Evolutionary conservation across 306 rosid genomes (phyloP).

Genomic region (Mimosa pudica): DNA sequence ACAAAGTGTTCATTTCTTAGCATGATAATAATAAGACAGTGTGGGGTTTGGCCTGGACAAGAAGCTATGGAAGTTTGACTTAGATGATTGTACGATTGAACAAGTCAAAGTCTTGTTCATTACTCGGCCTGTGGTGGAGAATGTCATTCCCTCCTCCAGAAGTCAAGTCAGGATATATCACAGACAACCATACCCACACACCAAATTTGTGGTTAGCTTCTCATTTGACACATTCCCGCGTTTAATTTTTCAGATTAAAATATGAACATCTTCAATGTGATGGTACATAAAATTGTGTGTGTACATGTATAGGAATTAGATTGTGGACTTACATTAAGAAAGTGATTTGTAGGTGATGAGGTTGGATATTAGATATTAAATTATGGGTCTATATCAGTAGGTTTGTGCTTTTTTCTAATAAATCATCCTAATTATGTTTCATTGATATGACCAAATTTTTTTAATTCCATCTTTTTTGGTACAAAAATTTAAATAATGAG

Average conservation of each 20-base stretch:
- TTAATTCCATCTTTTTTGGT: too few relatives aligned
- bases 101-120: neutral
- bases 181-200: neutral
- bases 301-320: too few relatives aligned
- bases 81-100: conserved; percentile 15
- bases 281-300: neutral
- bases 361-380: too few relatives aligned
- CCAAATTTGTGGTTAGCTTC: neutral
- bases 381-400: too few relatives aligned
- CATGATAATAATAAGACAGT: neutral
- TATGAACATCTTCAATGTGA: neutral
- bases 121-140: neutral
- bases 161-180: neutral
- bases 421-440: neutral
- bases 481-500: too few relatives aligned
- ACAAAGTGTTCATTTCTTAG: neutral
- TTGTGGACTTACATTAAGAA: neutral
- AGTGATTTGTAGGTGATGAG: too few relatives aligned
- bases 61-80: conserved; percentile 3
- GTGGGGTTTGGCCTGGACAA: neutral
- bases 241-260: neutral
- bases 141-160: neutral
- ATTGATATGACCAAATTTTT: too few relatives aligned
- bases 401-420: neutral
- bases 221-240: neutral